phyloP scores from a whole-genome alignment of 1,139 yeast genomes.

The Pichia sp. region DNA sequence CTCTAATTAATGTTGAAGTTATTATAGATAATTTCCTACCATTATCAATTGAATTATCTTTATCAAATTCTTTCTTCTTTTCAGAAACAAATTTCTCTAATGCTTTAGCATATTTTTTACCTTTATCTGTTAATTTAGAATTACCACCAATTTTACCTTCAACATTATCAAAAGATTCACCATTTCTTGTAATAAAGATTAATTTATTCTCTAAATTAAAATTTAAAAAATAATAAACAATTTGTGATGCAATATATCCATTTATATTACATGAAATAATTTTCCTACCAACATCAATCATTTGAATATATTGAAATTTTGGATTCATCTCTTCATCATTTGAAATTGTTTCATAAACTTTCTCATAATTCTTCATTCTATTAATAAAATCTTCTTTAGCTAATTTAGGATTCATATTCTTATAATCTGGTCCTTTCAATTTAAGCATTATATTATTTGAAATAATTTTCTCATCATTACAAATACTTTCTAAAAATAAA shows the following conservation, averaged over 20 bases:
- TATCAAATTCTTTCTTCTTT: slow-evolving; percentile 29
- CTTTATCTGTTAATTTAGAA: slow-evolving; percentile 23
- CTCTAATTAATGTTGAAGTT: slow-evolving; percentile 27
- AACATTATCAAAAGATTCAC: slow-evolving; percentile 26
- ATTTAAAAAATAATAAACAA: slow-evolving; percentile 29
- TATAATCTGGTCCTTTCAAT: slow-evolving; percentile 90
- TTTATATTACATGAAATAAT: slow-evolving; percentile 28
- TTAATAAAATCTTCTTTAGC: slow-evolving; percentile 79
- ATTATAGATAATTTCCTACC: slow-evolving; percentile 26
- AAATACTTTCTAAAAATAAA: slow-evolving; percentile 77
- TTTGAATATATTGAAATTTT: slow-evolving; percentile 28
- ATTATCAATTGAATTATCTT: slow-evolving; percentile 25
- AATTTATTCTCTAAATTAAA: slow-evolving; percentile 30
- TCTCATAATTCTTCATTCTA: slow-evolving; percentile 27
- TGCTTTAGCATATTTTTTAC: slow-evolving; percentile 27
- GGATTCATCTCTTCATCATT: slow-evolving; percentile 28
- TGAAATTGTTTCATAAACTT: slow-evolving; percentile 48
- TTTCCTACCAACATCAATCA: slow-evolving; percentile 30
- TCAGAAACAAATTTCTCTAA: slow-evolving; percentile 27
- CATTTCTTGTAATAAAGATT: slow-evolving; percentile 29
- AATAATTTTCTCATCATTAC: slow-evolving; percentile 71
- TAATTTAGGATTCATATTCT: slow-evolving; percentile 70
- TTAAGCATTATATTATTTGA: slow-evolving; percentile 82
- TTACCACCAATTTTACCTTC: slow-evolving; percentile 28
- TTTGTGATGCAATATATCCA: slow-evolving; percentile 30